Evolutionary conservation across 2,329 filamentous ascomycete species (phyloP), one percentile per base, ranked within the genome.

Genomic region (Hypoxylon sp.): DNA sequence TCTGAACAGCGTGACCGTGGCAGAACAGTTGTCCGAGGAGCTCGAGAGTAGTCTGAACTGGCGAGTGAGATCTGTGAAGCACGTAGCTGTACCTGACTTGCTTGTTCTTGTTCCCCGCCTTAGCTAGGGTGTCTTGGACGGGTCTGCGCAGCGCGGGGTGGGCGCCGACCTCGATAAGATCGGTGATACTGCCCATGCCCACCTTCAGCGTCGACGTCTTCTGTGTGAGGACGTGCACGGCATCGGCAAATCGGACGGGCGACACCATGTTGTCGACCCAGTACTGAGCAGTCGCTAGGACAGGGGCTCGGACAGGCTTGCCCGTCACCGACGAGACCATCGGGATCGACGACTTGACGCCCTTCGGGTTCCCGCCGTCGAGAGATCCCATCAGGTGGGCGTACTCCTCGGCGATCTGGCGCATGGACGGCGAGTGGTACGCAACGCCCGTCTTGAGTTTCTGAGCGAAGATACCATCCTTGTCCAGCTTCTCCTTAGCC

Each of bases 241-340:
- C 74, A 13, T 69, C 54, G 1, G 65, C 48, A 33, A 77, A 77
- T 24, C 60, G 62, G 0, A 78, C 75, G 0, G 73, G 72, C 0
- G 65, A 69, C 2, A 70, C 58, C 37, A 78, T 61, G 35, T 77
- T 77, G 2, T 70, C 60, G 5, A 72, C 71, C 75, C 75, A 78
- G 33, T 70, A 70, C 24, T 67, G 59, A 7, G 60, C 43, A 3
- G 40, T 55, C 8, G 58, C 35, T 11, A 70, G 21, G 4, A 31
- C 15, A 8, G 59, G 46, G 9, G 55, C 35, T 0, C 42, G 26
- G 18, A 68, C 43, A 0, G 18, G 15, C 4, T 58, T 26, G 3
- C 67, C 68, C 0, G 66, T 68, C 4, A 69, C 66, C 0, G 67
- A 60, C 0, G 67, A 69, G 2, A 70, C 56, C 64, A 69, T 70